Evolutionary conservation across 2,329 filamentous ascomycete species (phyloP).

Genomic region (Teratosphaeria nubilosa): DNA sequence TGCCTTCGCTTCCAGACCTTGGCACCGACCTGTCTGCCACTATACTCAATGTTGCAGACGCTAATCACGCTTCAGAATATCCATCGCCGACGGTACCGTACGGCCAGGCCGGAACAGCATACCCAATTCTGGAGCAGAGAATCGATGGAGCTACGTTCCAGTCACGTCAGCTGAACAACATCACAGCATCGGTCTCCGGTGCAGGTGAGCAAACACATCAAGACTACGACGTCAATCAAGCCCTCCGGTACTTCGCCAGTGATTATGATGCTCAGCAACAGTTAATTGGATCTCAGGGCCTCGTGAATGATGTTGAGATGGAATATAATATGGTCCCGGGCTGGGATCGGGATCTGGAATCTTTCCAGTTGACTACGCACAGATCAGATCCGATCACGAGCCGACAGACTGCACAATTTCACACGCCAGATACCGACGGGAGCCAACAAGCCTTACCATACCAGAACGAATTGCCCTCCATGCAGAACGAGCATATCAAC

Average conservation of each 20-base stretch:
- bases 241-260: not conserved
- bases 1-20: not conserved
- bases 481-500: not conserved
- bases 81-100: not conserved
- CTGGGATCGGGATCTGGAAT: not conserved
- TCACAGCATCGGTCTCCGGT: not conserved
- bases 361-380: not conserved
- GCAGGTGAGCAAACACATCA: not conserved
- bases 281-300: not conserved
- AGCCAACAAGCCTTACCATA: not conserved
- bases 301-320: not conserved
- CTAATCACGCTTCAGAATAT: not conserved
- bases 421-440: not conserved
- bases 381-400: not conserved
- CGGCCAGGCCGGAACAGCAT: not conserved
- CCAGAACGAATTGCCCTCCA: not conserved
- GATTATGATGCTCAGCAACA: not conserved
- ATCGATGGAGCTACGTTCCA: not conserved
- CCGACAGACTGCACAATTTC: not conserved
- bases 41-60: not conserved
- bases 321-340: not conserved
- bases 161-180: not conserved
- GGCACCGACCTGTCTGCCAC: not conserved
- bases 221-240: not conserved
- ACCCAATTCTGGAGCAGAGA: not conserved